These are phyloP conservation scores for Lizonia empirigonia DNA, from an alignment of 2,329 filamentous ascomycete species.

Conservation along the genomic window DNA sequence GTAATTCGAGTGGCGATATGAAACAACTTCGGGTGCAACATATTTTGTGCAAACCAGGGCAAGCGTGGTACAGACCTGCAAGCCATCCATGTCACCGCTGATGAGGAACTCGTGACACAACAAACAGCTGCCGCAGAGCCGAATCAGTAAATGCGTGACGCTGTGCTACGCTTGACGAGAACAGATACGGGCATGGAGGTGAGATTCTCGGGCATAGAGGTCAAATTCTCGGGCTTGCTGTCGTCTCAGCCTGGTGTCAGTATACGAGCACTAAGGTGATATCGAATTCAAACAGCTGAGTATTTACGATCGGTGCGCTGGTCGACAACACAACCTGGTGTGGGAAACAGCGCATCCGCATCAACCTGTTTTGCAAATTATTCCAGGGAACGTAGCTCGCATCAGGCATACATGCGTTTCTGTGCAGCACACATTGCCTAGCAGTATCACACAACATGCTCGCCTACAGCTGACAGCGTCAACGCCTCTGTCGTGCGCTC, in stretches of 20 bases:
- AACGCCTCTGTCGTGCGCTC: conserved; percentile 1
- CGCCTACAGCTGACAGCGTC: conserved; percentile 7
- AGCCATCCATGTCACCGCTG: conserved; percentile 1
- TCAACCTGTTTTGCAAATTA: neutral
- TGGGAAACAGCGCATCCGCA: neutral
- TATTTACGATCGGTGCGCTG: neutral
- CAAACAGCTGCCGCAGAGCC: neutral
- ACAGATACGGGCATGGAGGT: neutral
- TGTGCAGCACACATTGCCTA: neutral
- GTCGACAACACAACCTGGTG: neutral
- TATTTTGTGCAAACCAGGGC: neutral
- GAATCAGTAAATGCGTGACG: neutral
- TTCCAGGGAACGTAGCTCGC: conserved; percentile 19
- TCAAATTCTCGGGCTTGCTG: neutral
- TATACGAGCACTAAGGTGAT: neutral
- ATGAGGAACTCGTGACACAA: neutral
- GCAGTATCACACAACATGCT: conserved; percentile 4
- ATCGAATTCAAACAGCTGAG: neutral
- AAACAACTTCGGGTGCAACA: neutral
- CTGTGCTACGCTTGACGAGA: conserved; percentile 4
- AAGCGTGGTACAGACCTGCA: conserved; percentile 3
- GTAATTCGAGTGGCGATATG: conserved; percentile 4
- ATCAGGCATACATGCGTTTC: conserved; percentile 11
- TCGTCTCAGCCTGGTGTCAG: neutral
- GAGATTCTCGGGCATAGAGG: too few relatives aligned